phyloP scores from a whole-genome alignment of 108 stramenopile species.

The Cylindrotheca fusiformis region DNA sequence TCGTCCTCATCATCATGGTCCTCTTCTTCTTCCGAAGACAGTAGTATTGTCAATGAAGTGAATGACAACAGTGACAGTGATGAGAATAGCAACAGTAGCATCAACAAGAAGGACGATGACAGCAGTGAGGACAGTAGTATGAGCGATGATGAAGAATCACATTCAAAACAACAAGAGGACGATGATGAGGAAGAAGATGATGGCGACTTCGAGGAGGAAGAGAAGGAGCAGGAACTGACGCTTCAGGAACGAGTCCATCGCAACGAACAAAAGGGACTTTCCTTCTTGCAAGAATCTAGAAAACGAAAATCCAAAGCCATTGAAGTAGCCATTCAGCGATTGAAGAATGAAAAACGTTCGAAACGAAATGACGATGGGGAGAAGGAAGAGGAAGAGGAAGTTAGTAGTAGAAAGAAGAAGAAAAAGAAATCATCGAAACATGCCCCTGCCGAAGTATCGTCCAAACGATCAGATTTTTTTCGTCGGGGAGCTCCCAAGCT shows the following conservation, averaged over 20 bases:
- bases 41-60: not conserved
- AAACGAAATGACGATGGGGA: not conserved
- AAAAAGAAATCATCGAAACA: conserved; percentile 33
- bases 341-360: conserved; percentile 5
- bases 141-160: not conserved
- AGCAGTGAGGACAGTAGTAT: not conserved
- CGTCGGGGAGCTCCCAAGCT: conserved; percentile 52
- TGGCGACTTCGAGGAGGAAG: not conserved
- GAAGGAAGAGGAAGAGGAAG: conserved; percentile 1
- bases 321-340: conserved; percentile 23
- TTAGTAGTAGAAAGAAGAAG: not conserved
- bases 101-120: not conserved
- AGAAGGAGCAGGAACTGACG: conserved; percentile 18
- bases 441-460: conserved; percentile 74
- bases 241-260: conserved; percentile 25
- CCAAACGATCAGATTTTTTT: conserved; percentile 68
- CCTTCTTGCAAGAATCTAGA: not conserved
- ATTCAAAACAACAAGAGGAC: not conserved
- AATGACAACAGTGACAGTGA: conserved; percentile 3
- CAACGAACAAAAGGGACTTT: conserved; percentile 9
- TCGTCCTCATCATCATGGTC: too few species aligned
- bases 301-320: conserved; percentile 24
- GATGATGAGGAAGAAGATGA: not conserved
- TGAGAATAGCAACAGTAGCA: conserved; percentile 1
- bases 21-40: too few species aligned